Conservation (phyloP, 345 rosid genomes). For the Salix koriyanagi region DNA sequence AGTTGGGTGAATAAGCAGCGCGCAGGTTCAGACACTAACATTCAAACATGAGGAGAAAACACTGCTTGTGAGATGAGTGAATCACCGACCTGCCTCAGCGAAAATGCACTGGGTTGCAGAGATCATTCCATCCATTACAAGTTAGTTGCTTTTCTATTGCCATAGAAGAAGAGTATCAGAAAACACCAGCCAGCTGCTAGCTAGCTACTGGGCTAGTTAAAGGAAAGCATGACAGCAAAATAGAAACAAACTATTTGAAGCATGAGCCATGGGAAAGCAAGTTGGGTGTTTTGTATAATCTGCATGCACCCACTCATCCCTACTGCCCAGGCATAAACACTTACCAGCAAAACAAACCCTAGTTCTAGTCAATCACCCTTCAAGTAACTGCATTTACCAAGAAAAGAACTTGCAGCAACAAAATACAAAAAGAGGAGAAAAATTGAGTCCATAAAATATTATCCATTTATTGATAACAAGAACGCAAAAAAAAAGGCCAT, state of each 20-base stretch:
- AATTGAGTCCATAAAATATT: background rate
- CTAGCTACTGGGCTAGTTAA: background rate
- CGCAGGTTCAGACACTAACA: background rate
- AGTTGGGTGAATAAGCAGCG: background rate
- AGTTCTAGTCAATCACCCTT: conserved; percentile 3
- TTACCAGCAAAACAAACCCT: conserved; percentile 6
- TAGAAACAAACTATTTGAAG: background rate
- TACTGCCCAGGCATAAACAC: background rate
- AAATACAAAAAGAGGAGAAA: background rate
- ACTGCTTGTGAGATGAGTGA: background rate
- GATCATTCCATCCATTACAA: conserved; percentile 8
- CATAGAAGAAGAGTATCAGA: conserved; percentile 1
- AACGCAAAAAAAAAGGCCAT: background rate
- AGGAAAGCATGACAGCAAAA: background rate
- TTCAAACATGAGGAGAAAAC: background rate
- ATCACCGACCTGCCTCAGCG: background rate
- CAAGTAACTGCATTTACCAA: conserved; percentile 4
- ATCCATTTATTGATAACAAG: background rate
- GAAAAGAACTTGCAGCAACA: background rate
- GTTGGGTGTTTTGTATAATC: background rate
- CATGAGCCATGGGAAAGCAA: background rate
- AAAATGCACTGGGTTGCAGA: background rate
- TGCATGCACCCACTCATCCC: background rate
- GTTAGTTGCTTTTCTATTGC: background rate
- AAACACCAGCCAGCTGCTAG: background rate